Evolutionary conservation across 192 early-diverging fungal genomes (phyloP).

Genomic region (Coemansia sp.): DNA sequence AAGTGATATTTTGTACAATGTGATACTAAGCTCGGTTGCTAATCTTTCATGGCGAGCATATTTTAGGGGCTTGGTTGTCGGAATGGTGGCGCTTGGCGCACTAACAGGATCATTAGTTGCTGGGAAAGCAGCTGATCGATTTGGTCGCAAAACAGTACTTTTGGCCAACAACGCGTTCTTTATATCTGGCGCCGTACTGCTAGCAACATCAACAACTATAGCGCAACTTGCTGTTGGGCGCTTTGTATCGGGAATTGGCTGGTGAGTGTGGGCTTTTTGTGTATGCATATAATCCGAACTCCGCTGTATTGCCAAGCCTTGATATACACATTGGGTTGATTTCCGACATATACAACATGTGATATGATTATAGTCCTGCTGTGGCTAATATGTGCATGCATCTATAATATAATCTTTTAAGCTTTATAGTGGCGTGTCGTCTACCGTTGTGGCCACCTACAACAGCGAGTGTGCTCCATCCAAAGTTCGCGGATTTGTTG

Average conservation of each 20-base stretch:
- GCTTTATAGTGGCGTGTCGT: conserved; percentile 61
- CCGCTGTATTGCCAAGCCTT: background rate
- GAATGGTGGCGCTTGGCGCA: conserved; percentile 62
- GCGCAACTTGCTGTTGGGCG: conserved; percentile 70
- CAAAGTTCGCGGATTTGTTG: conserved; percentile 64
- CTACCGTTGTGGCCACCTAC: conserved; percentile 65
- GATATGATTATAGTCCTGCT: background rate
- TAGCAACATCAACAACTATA: conserved; percentile 59
- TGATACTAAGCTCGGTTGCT: background rate
- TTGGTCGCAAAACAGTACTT: conserved; percentile 65
- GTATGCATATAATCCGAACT: background rate
- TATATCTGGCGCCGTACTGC: conserved; percentile 63
- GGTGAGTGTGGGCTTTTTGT: conserved; percentile 16
- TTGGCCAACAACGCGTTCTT: conserved; percentile 67
- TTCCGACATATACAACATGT: background rate
- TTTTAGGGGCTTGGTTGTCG: conserved; percentile 60
- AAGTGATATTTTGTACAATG: background rate
- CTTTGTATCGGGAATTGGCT: conserved; percentile 68
- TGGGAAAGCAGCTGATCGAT: conserved; percentile 56
- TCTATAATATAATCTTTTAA: background rate
- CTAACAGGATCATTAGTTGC: conserved; percentile 63
- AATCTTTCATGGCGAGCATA: background rate
- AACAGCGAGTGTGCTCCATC: conserved; percentile 75
- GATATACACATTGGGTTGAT: background rate
- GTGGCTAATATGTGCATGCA: background rate